phyloP scores from a whole-genome alignment of 2,329 filamentous ascomycete species.

The Aspergillus sp. region DNA sequence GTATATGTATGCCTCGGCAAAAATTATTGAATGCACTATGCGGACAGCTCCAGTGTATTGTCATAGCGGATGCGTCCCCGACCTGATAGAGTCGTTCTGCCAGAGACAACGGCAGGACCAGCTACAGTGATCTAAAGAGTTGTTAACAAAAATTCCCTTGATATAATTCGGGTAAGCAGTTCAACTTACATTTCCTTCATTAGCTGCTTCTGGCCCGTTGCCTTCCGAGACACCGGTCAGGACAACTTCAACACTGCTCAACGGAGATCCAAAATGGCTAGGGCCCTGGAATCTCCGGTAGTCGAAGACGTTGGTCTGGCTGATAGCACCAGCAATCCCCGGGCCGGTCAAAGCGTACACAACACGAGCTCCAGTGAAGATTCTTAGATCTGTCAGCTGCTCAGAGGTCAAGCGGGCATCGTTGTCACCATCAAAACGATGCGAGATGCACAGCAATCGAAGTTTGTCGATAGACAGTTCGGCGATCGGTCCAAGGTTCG shows the following conservation, averaged over 20 bases:
- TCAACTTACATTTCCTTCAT: constrained; percentile 56
- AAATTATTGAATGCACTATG: constrained; percentile 1
- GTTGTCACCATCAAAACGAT: constrained; percentile 59
- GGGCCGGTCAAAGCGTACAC: constrained; percentile 80
- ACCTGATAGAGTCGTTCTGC: constrained; percentile 60
- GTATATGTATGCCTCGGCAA: not conserved
- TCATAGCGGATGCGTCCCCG: constrained; percentile 65
- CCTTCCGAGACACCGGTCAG: constrained; percentile 42
- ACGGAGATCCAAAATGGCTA: constrained; percentile 74
- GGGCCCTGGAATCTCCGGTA: constrained; percentile 57
- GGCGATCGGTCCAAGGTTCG: constrained; percentile 32
- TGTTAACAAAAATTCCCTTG: constrained; percentile 46
- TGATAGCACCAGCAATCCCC: constrained; percentile 81
- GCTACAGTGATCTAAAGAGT: constrained; percentile 59
- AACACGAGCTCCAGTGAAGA: constrained; percentile 74
- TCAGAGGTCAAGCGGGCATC: constrained; percentile 62
- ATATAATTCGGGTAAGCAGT: constrained; percentile 47
- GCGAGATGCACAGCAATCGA: constrained; percentile 74
- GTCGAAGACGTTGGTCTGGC: constrained; percentile 83
- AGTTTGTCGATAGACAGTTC: constrained; percentile 59
- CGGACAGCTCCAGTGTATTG: constrained; percentile 60
- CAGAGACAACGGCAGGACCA: constrained; percentile 69
- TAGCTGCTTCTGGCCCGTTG: constrained; percentile 34
- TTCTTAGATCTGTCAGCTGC: constrained; percentile 72
- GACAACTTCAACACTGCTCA: constrained; percentile 74